A percentile compares a stretch with the other conserved stretches of the same genome.
phyloP scores from a whole-genome alignment of 2,329 filamentous ascomycete species.

The Huntiella savannae region DNA sequence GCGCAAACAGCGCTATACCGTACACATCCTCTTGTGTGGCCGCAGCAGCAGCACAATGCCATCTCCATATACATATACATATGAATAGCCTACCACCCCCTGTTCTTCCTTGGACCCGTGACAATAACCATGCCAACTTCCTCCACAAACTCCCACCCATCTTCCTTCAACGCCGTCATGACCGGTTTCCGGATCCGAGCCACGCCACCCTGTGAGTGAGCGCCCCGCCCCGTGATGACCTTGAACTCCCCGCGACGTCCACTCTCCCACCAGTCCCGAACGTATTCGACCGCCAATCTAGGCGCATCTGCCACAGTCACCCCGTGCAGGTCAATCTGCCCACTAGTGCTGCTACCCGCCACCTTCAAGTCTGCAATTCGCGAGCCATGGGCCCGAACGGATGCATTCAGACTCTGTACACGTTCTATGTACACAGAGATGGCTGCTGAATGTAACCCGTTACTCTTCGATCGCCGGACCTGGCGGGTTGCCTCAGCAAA shows the following conservation, averaged over 20 bases:
- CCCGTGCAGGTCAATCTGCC: constrained; percentile 60
- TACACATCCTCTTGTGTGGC: not conserved
- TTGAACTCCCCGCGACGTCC: constrained; percentile 42
- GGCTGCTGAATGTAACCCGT: constrained; percentile 54
- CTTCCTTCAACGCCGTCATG: constrained; percentile 50
- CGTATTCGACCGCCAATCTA: constrained; percentile 50
- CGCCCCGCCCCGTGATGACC: constrained; percentile 65
- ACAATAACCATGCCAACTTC: constrained; percentile 53
- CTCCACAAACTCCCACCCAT: constrained; percentile 69
- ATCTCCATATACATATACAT: not conserved
- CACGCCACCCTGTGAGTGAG: constrained; percentile 58
- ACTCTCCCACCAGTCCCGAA: constrained; percentile 51
- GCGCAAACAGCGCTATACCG: not conserved
- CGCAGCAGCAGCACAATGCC: not conserved
- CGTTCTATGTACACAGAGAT: constrained; percentile 58
- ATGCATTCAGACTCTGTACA: constrained; percentile 41
- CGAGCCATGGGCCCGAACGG: constrained; percentile 2
- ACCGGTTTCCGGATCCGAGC: constrained; percentile 65
- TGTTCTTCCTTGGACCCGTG: constrained; percentile 14
- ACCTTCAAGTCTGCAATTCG: constrained; percentile 51
- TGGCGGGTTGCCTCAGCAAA: constrained; percentile 23
- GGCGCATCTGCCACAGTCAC: constrained; percentile 65
- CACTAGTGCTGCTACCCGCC: constrained; percentile 37
- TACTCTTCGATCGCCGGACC: constrained; percentile 37
- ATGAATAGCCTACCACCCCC: not conserved